Conservation (phyloP, 75 land plant genomes). For the Pseudotsuga menziesii region DNA sequence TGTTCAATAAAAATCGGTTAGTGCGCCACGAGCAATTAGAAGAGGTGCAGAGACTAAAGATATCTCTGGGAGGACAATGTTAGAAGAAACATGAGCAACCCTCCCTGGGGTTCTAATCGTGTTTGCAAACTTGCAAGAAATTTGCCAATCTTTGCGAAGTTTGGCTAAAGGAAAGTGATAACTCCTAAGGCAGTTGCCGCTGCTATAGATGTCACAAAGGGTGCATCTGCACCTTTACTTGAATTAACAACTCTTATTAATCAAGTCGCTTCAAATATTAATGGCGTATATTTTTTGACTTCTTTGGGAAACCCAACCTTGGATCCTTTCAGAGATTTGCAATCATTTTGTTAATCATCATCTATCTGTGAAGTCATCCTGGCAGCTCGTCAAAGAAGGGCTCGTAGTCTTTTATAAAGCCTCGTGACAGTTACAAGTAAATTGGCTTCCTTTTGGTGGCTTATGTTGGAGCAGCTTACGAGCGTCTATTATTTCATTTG, state of each 20-base stretch:
- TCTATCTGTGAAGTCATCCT: too few species aligned
- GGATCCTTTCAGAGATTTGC: slow-evolving; percentile 61
- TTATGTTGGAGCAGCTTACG: too few species aligned
- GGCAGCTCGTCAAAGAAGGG: too few species aligned
- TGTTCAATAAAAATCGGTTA: too few species aligned
- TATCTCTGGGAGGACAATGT: slow-evolving; percentile 27
- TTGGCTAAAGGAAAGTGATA: slow-evolving; percentile 39
- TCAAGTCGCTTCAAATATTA: slow-evolving; percentile 58
- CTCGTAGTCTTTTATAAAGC: too few species aligned
- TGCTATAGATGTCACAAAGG: slow-evolving; percentile 48
- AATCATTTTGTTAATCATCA: too few species aligned
- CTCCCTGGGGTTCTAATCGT: slow-evolving; percentile 53
- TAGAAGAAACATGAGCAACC: slow-evolving; percentile 56
- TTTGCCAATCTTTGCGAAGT: slow-evolving; percentile 50
- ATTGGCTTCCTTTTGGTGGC: too few species aligned
- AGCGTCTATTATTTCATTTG: too few species aligned
- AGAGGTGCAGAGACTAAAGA: too few species aligned
- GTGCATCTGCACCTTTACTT: slow-evolving; percentile 38
- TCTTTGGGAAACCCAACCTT: slow-evolving; percentile 44
- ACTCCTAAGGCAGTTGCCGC: slow-evolving; percentile 23
- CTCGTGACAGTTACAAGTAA: too few species aligned
- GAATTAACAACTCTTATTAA: slow-evolving; percentile 51
- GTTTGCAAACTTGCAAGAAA: slow-evolving; percentile 73
- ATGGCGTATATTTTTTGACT: slow-evolving; percentile 57
- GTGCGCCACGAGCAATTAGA: too few species aligned